Conservation (phyloP, 805 yeast genomes). For the Ogataea nitratoaversa region DNA sequence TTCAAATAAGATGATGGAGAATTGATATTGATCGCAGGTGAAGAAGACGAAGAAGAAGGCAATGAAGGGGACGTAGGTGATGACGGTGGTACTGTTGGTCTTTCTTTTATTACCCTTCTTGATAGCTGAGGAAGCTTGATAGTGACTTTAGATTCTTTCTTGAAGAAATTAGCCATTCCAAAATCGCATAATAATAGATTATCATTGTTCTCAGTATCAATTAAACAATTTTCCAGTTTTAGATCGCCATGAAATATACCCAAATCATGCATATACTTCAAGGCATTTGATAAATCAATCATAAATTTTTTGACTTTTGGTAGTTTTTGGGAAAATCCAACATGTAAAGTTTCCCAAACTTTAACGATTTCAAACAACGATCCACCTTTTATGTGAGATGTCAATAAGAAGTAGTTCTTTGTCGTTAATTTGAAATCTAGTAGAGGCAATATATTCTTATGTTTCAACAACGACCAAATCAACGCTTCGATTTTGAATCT, state of each 20-base stretch:
- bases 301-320: slow-evolving; percentile 34
- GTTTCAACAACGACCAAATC: slow-evolving; percentile 70
- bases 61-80: background rate
- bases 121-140: slow-evolving; percentile 14
- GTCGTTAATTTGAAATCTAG: slow-evolving; percentile 57
- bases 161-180: slow-evolving; percentile 59
- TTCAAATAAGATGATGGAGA: background rate
- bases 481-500: slow-evolving; percentile 67
- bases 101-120: slow-evolving; percentile 11
- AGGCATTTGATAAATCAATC: slow-evolving; percentile 53
- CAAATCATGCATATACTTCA: slow-evolving; percentile 57
- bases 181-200: slow-evolving; percentile 75
- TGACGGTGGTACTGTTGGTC: slow-evolving; percentile 11
- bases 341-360: slow-evolving; percentile 47
- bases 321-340: slow-evolving; percentile 11
- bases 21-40: background rate
- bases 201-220: slow-evolving; percentile 38
- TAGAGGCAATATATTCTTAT: slow-evolving; percentile 62
- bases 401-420: slow-evolving; percentile 61
- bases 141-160: slow-evolving; percentile 6
- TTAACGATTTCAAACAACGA: slow-evolving; percentile 73
- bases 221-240: slow-evolving; percentile 74
- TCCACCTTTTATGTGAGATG: slow-evolving; percentile 67
- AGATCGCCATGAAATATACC: slow-evolving; percentile 79
- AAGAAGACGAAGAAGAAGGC: background rate